phyloP scores from a whole-genome alignment of 2,329 filamentous ascomycete species.

The Emydomyces testavorans region DNA sequence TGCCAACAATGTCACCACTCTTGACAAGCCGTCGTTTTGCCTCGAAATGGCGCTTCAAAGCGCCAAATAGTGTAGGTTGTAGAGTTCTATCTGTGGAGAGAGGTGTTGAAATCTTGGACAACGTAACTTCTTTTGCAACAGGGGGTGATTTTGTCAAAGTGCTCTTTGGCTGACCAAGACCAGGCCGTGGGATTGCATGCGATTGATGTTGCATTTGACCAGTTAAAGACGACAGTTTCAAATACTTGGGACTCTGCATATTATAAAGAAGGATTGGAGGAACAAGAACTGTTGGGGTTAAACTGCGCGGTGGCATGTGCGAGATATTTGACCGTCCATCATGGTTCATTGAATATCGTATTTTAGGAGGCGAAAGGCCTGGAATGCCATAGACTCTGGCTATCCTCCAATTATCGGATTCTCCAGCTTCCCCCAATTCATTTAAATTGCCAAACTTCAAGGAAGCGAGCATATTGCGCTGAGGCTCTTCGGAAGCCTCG shows the following conservation, averaged over 20 bases:
- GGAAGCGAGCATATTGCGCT: conserved; percentile 47
- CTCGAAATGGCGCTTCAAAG: conserved; percentile 80
- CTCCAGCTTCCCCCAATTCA: conserved; percentile 31
- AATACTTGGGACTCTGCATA: conserved; percentile 62
- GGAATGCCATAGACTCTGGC: conserved; percentile 83
- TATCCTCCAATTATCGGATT: conserved; percentile 64
- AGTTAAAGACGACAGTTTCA: conserved; percentile 58
- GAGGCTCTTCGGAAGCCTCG: conserved; percentile 62
- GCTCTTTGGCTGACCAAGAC: conserved; percentile 42
- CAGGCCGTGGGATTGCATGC: conserved; percentile 45
- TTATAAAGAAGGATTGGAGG: conserved; percentile 84
- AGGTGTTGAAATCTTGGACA: conserved; percentile 81
- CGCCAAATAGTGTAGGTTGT: conserved; percentile 75
- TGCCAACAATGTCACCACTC: conserved; percentile 74
- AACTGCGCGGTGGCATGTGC: conserved; percentile 34
- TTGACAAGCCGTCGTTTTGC: conserved; percentile 70
- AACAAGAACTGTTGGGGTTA: conserved; percentile 57
- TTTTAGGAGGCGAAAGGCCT: conserved; percentile 45
- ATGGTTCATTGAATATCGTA: conserved; percentile 45
- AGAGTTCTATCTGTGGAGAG: conserved; percentile 74
- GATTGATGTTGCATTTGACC: conserved; percentile 28
- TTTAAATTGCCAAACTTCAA: conserved; percentile 46
- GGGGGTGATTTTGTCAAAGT: conserved; percentile 42
- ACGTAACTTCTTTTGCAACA: conserved; percentile 63
- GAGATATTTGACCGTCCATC: conserved; percentile 46